These are phyloP conservation scores for Dipteronia sinensis DNA, from an alignment of 345 rosid genomes.

Conservation along the genomic window DNA sequence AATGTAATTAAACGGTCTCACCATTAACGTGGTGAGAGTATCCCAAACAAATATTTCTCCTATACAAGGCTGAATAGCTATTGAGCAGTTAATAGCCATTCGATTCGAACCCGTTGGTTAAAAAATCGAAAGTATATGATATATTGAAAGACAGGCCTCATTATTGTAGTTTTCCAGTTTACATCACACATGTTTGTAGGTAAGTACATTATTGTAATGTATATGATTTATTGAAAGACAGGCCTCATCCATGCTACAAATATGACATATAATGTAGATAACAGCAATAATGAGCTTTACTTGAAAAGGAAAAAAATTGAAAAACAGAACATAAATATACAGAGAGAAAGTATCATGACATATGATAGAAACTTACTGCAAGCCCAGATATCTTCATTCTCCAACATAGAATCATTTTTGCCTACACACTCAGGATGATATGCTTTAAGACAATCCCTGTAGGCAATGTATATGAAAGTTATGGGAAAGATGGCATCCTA, in stretches of 20 bases:
- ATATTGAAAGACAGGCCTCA: neutral
- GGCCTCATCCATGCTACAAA: neutral
- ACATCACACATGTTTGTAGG: too few relatives aligned
- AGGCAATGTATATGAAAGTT: conserved; percentile 12
- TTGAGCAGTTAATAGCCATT: neutral
- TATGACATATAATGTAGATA: neutral
- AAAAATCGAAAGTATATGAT: neutral
- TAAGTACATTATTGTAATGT: too few relatives aligned
- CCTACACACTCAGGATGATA: conserved; percentile 46
- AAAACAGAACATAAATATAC: neutral
- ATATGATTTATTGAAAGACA: neutral
- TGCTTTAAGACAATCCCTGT: conserved; percentile 53
- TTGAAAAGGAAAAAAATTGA: neutral
- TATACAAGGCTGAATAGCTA: neutral
- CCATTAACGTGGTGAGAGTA: neutral
- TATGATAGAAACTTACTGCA: conserved; percentile 40
- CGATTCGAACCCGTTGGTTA: neutral
- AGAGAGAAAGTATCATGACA: neutral
- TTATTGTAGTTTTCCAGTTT: too few relatives aligned
- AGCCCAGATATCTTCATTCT: conserved; percentile 33
- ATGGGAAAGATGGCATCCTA: neutral
- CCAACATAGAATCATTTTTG: conserved; percentile 37
- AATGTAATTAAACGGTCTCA: neutral
- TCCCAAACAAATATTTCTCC: neutral
- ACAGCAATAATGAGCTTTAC: neutral